Percentiles rank a stretch among this genome's conserved stretches.
These are phyloP conservation scores for Cardiospermum halicacabum DNA, from an alignment of 345 rosid species.

Conservation along the genomic window DNA sequence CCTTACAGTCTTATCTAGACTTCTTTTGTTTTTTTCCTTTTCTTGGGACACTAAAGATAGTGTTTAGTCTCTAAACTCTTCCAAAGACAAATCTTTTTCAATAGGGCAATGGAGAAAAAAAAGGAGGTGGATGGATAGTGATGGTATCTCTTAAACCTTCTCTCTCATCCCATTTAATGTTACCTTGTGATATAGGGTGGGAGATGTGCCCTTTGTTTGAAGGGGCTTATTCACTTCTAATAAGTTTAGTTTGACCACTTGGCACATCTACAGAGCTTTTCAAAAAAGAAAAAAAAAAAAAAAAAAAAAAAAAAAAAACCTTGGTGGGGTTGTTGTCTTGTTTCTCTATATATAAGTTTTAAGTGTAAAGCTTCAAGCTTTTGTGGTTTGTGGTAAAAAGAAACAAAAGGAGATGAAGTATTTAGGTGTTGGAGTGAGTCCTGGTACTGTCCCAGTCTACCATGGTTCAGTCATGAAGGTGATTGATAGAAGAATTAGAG, in stretches of 20 bases:
- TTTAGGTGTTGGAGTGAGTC: slow-evolving; percentile 61
- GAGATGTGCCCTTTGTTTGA: slow-evolving; percentile 9
- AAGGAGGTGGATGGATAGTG: neutral
- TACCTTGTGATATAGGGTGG: neutral
- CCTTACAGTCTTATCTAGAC: slow-evolving; percentile 23
- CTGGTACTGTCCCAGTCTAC: slow-evolving; percentile 53
- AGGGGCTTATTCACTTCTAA: neutral
- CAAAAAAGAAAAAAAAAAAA: neutral
- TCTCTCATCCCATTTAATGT: slow-evolving; percentile 14
- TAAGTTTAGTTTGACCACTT: slow-evolving; percentile 18
- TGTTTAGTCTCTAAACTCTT: slow-evolving; percentile 19
- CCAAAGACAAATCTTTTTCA: neutral
- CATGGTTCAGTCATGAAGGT: slow-evolving; percentile 49
- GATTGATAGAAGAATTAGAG: slow-evolving; percentile 59
- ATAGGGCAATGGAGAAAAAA: neutral
- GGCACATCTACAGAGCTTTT: slow-evolving; percentile 17
- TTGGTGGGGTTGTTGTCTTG: slow-evolving; percentile 8
- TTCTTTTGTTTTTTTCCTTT: slow-evolving; percentile 6
- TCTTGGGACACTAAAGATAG: slow-evolving; percentile 35
- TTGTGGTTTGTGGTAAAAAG: neutral
- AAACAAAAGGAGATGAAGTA: slow-evolving; percentile 40
- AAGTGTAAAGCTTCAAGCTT: neutral
- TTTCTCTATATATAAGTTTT: neutral
- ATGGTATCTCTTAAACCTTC: neutral
- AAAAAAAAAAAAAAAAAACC: neutral